phyloP scores from a whole-genome alignment of 352 stramenopile genomes.

The Phytopythium vexans region DNA sequence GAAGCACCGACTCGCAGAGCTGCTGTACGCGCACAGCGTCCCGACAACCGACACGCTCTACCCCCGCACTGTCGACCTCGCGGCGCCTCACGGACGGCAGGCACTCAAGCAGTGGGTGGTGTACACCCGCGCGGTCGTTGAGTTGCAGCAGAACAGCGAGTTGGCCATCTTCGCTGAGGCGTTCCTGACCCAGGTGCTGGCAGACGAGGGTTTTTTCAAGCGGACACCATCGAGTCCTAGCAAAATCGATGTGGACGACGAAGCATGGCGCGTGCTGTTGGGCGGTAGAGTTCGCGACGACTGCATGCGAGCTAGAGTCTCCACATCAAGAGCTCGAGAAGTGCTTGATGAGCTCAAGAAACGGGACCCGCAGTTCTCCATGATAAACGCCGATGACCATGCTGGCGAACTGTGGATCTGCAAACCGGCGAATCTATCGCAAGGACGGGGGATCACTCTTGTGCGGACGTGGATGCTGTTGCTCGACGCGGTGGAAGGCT shows the following conservation, averaged over 20 bases:
- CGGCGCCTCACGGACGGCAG: conserved; percentile 2
- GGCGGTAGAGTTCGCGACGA: too few relatives aligned
- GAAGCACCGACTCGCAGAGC: conserved; percentile 48
- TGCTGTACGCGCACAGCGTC: conserved; percentile 25
- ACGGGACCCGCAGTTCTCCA: conserved; percentile 43
- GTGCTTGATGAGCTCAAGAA: conserved; percentile 14
- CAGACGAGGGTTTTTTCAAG: background rate
- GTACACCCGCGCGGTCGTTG: conserved; percentile 39
- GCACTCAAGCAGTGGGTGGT: conserved; percentile 37
- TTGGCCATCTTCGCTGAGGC: background rate
- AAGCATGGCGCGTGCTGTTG: background rate
- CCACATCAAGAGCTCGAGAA: background rate
- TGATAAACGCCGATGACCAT: conserved; percentile 13
- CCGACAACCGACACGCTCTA: conserved; percentile 33
- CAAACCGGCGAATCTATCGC: conserved; percentile 74
- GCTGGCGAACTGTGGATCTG: conserved; percentile 69
- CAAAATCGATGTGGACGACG: background rate
- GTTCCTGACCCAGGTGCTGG: background rate
- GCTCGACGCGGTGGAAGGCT: too few relatives aligned
- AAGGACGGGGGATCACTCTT: conserved; percentile 66
- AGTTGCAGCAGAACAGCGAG: background rate
- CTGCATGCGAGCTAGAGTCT: too few relatives aligned
- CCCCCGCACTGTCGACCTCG: conserved; percentile 44
- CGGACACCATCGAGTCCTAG: background rate
- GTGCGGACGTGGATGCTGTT: conserved; percentile 8